A percentile compares a stretch with the other conserved stretches of the same genome.
phyloP scores from a whole-genome alignment of 805 yeast genomes.

The Lipomyces sp. region DNA sequence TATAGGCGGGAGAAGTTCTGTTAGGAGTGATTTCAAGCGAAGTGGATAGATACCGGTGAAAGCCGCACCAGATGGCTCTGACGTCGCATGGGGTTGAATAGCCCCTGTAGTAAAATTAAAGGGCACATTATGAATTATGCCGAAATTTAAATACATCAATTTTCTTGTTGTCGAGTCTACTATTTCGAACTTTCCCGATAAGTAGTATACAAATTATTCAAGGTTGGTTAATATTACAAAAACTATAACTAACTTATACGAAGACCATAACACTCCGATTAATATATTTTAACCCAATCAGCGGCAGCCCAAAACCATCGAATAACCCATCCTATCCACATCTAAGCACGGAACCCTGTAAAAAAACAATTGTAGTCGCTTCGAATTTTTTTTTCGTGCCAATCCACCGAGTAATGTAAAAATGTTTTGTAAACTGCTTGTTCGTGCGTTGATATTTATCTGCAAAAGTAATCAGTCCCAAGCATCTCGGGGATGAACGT shows the following conservation, averaged over 20 bases:
- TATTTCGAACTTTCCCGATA: neutral
- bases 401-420: too few relatives aligned
- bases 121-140: too few relatives aligned
- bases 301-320: neutral
- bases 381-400: too few relatives aligned
- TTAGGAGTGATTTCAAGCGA: neutral
- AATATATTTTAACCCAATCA: neutral
- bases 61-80: too few relatives aligned
- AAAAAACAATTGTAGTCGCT: too few relatives aligned
- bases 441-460: neutral
- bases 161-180: too few relatives aligned
- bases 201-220: neutral
- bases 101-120: too few relatives aligned
- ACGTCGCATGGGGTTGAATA: too few relatives aligned
- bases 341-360: neutral
- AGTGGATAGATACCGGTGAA: too few relatives aligned
- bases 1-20: neutral
- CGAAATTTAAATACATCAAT: too few relatives aligned
- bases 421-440: neutral
- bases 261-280: conserved; percentile 9
- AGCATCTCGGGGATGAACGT: neutral
- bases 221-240: neutral
- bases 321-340: conserved; percentile 8
- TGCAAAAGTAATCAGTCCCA: neutral
- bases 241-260: neutral